Percentiles rank a stretch among this genome's conserved stretches.
phyloP scores from a whole-genome alignment of 192 early-diverging fungal species.

The Podila verticillata region DNA sequence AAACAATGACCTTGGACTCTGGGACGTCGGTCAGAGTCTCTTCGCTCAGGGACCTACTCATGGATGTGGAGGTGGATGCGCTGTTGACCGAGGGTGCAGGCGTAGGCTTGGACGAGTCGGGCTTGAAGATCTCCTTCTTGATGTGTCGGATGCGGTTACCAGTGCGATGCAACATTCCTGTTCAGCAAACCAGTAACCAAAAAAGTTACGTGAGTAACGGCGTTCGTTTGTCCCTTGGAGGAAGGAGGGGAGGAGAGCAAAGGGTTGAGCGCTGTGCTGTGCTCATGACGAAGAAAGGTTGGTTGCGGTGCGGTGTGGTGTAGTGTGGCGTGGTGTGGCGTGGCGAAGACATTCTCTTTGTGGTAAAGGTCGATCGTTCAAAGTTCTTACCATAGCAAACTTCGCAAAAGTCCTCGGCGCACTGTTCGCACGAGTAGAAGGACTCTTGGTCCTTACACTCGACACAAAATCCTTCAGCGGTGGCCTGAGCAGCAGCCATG shows the following conservation, averaged over 20 bases:
- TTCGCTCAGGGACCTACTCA: slow-evolving; percentile 34
- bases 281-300: too few relatives aligned
- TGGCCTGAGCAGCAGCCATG: slow-evolving; percentile 46
- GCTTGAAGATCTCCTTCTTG: slow-evolving; percentile 48
- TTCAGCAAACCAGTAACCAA: not conserved
- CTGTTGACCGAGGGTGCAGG: slow-evolving; percentile 16
- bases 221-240: not conserved
- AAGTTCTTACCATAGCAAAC: slow-evolving; percentile 75
- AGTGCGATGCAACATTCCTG: slow-evolving; percentile 83
- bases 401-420: slow-evolving; percentile 89
- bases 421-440: slow-evolving; percentile 80
- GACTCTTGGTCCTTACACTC: slow-evolving; percentile 88
- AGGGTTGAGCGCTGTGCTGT: too few relatives aligned
- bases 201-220: not conserved
- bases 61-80: slow-evolving; percentile 23
- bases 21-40: slow-evolving; percentile 28
- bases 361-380: not conserved
- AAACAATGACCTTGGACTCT: slow-evolving; percentile 44
- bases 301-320: too few relatives aligned
- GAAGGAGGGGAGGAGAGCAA: too few relatives aligned
- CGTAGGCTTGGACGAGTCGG: slow-evolving; percentile 11
- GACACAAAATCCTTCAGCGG: slow-evolving; percentile 83
- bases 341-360: too few relatives aligned
- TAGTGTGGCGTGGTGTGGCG: too few relatives aligned
- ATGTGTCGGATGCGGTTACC: slow-evolving; percentile 73